Evolutionary conservation across 2,329 filamentous ascomycete genomes (phyloP).

Genomic region (Aspergillus fumigatus): DNA sequence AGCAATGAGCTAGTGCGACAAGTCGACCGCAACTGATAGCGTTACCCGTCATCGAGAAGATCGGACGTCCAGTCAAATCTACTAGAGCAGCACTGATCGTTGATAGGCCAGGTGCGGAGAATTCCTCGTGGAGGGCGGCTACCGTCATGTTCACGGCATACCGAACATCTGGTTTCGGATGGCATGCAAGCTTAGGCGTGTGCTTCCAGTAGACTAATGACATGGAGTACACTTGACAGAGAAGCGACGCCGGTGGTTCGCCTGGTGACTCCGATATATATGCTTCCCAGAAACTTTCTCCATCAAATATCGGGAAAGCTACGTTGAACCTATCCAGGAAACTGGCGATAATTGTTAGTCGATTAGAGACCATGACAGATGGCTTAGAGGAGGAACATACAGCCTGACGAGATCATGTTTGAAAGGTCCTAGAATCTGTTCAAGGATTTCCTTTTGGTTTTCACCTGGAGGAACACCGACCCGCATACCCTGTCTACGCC

Average conservation of each 20-base stretch:
- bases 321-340: slow-evolving; percentile 54
- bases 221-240: slow-evolving; percentile 56
- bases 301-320: slow-evolving; percentile 60
- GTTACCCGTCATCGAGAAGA: slow-evolving; percentile 57
- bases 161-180: slow-evolving; percentile 53
- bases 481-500: slow-evolving; percentile 45
- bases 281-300: slow-evolving; percentile 49
- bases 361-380: not conserved
- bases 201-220: slow-evolving; percentile 56
- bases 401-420: slow-evolving; percentile 48
- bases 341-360: slow-evolving; percentile 25
- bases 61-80: slow-evolving; percentile 57
- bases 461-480: slow-evolving; percentile 40
- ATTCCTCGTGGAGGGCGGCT: slow-evolving; percentile 57
- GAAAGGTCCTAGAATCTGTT: slow-evolving; percentile 56
- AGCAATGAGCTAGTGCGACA: slow-evolving; percentile 51
- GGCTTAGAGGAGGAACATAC: slow-evolving; percentile 33
- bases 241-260: slow-evolving; percentile 52
- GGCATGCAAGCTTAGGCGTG: slow-evolving; percentile 40
- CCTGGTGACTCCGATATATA: slow-evolving; percentile 44
- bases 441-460: slow-evolving; percentile 53
- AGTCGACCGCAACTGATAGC: slow-evolving; percentile 51
- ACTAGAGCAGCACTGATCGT: slow-evolving; percentile 55
- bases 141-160: slow-evolving; percentile 61
- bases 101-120: slow-evolving; percentile 55